phyloP scores from a whole-genome alignment of 495 filamentous ascomycete genomes.

The Pyrenula massariospora region DNA sequence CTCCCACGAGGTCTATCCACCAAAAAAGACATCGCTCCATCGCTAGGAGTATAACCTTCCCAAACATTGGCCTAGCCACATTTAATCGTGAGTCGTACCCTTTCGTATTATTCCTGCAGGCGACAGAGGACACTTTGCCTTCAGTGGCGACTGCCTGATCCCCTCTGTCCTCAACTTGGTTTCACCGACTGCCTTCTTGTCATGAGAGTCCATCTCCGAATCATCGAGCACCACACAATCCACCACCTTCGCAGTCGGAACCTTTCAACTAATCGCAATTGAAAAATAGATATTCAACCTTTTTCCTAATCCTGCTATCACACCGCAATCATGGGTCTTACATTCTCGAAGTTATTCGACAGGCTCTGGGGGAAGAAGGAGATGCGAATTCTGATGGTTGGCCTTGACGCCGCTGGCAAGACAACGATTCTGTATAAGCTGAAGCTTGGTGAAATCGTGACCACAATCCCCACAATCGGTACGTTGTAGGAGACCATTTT shows the following conservation, averaged over 20 bases:
- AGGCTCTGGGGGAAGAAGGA: constrained; percentile 98
- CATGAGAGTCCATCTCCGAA: not conserved
- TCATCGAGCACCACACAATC: not conserved
- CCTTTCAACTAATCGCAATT: not conserved
- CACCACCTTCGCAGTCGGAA: not conserved
- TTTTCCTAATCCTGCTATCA: constrained; percentile 7
- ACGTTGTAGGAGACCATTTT: constrained; percentile 30
- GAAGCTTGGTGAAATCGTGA: constrained; percentile 99
- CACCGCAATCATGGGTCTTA: constrained; percentile 80
- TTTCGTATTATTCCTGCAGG: not conserved
- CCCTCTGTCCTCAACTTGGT: not conserved
- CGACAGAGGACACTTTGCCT: not conserved
- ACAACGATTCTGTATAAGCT: constrained; percentile 99
- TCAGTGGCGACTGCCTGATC: not conserved
- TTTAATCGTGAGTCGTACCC: not conserved
- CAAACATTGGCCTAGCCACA: not conserved
- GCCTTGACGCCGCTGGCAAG: constrained; percentile 98
- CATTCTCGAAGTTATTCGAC: constrained; percentile 87
- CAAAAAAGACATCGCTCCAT: not conserved
- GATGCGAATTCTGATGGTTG: constrained; percentile 99
- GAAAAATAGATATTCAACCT: not conserved
- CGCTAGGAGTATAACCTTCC: not conserved
- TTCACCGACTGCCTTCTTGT: not conserved
- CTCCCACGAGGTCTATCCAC: not conserved
- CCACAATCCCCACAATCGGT: constrained; percentile 99